Percentiles rank a stretch among this genome's conserved stretches.
Conservation (phyloP, 2,329 filamentous ascomycete species). For the Fusarium pseudonygamai region DNA sequence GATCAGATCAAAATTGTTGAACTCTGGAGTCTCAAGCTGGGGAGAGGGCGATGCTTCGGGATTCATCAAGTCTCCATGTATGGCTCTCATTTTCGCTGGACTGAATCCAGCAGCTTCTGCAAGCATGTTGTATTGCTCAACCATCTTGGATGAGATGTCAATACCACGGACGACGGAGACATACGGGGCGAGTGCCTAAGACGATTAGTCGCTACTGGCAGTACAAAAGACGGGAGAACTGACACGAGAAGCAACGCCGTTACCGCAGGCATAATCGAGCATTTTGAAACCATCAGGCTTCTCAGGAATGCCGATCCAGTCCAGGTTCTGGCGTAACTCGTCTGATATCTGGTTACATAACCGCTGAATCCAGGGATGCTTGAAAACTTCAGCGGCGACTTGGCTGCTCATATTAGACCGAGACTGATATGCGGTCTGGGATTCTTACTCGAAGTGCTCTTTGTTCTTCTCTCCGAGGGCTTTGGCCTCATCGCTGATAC, state of each 20-base stretch:
- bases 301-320: not conserved
- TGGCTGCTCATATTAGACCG: not conserved
- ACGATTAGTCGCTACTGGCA: rapidly evolving
- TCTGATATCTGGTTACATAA: not conserved
- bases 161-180: not conserved
- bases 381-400: not conserved
- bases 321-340: not conserved
- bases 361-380: not conserved
- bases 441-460: not conserved
- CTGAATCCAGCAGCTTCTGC: not conserved
- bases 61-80: not conserved
- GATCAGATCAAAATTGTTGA: not conserved
- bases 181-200: not conserved
- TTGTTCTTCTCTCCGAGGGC: not conserved
- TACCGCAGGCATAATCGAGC: not conserved
- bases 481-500: not conserved
- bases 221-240: rapidly evolving
- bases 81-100: not conserved
- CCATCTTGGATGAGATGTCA: not conserved
- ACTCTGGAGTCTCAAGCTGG: not conserved
- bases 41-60: not conserved
- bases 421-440: rapidly evolving
- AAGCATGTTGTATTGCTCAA: not conserved
- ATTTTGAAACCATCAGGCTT: rapidly evolving
- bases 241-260: not conserved